Evolutionary conservation across 192 early-diverging fungal genomes (phyloP).

Genomic region (Coemansia sp.): DNA sequence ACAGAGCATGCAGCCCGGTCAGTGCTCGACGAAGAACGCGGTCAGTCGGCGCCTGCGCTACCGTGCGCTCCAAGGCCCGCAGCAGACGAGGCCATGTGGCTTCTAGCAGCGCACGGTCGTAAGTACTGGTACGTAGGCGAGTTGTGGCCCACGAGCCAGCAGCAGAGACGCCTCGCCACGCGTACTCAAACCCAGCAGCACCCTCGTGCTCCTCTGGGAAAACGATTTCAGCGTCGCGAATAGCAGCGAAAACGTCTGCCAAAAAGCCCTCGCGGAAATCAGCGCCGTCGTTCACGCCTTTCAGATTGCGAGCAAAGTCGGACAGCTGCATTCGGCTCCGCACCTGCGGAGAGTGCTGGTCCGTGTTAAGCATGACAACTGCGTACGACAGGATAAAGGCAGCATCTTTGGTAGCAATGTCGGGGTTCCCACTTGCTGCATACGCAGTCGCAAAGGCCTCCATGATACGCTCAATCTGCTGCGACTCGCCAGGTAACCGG

Average conservation of each 20-base stretch:
- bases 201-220: slow-evolving; percentile 98
- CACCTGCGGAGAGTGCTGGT: slow-evolving; percentile 95
- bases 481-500: slow-evolving; percentile 95
- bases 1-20: slow-evolving; percentile 34
- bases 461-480: slow-evolving; percentile 95
- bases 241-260: slow-evolving; percentile 83
- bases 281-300: slow-evolving; percentile 82
- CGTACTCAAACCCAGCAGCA: slow-evolving; percentile 90
- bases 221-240: slow-evolving; percentile 88
- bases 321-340: slow-evolving; percentile 85
- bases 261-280: slow-evolving; percentile 86
- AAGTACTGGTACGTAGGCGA: slow-evolving; percentile 58
- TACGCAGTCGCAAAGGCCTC: slow-evolving; percentile 87
- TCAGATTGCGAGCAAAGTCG: slow-evolving; percentile 86
- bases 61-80: slow-evolving; percentile 49
- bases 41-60: slow-evolving; percentile 24
- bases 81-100: slow-evolving; percentile 75
- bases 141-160: slow-evolving; percentile 62
- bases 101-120: slow-evolving; percentile 80
- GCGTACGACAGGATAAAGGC: slow-evolving; percentile 90
- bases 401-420: slow-evolving; percentile 78
- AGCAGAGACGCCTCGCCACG: slow-evolving; percentile 71
- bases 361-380: slow-evolving; percentile 97
- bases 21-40: slow-evolving; percentile 30
- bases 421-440: slow-evolving; percentile 61